phyloP scores from a whole-genome alignment of 2,329 filamentous ascomycete species.

The Clonostachys sp. region DNA sequence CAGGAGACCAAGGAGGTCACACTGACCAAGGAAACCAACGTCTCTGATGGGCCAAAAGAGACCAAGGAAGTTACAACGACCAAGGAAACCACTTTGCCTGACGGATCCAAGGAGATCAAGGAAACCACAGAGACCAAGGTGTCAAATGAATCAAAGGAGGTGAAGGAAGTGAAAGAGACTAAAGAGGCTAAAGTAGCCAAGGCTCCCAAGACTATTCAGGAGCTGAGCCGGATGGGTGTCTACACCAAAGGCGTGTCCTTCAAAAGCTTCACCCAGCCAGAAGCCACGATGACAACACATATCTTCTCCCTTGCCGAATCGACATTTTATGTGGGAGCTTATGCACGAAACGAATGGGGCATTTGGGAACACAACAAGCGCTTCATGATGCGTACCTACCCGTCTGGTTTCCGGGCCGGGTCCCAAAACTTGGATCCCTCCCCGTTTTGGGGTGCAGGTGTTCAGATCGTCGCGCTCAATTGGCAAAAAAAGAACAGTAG shows the following conservation, averaged over 20 bases:
- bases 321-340: constrained; percentile 57
- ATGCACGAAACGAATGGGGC: constrained; percentile 32
- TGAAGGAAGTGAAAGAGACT: not conserved
- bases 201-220: constrained; percentile 62
- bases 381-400: constrained; percentile 85
- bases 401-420: constrained; percentile 73
- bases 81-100: too few relatives aligned
- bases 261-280: constrained; percentile 70
- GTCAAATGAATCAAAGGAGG: too few relatives aligned
- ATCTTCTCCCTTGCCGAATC: constrained; percentile 66
- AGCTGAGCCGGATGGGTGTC: constrained; percentile 71
- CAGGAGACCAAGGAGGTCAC: too few relatives aligned
- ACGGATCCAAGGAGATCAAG: too few relatives aligned
- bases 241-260: constrained; percentile 84
- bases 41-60: too few relatives aligned
- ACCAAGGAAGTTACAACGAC: too few relatives aligned
- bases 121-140: too few relatives aligned
- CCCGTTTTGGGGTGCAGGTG: constrained; percentile 81
- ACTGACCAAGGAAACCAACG: too few relatives aligned
- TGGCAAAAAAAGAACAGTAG: constrained; percentile 83
- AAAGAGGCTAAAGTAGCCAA: constrained; percentile 36
- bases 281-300: constrained; percentile 59
- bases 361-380: constrained; percentile 79
- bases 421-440: constrained; percentile 86
- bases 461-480: constrained; percentile 89